Conservation (phyloP, 2,329 filamentous ascomycete genomes). For the Ophiostoma ips region DNA sequence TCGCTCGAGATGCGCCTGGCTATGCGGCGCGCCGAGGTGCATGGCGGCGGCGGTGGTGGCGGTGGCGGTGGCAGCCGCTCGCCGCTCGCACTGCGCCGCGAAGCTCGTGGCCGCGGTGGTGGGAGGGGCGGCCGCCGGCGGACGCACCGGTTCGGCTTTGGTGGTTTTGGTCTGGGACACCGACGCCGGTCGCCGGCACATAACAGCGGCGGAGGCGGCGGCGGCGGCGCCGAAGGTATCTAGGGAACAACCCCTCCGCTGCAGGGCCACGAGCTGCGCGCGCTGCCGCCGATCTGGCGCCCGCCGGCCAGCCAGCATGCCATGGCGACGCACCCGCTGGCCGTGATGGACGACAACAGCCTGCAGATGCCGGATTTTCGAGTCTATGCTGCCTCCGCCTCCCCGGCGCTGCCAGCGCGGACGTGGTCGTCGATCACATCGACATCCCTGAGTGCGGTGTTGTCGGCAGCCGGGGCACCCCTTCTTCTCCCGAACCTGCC, state of each 20-base stretch:
- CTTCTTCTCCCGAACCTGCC: too few relatives aligned
- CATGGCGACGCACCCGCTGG: constrained; percentile 8
- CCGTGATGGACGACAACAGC: background rate
- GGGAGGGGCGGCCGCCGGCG: too few relatives aligned
- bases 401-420: background rate
- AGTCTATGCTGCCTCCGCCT: too few relatives aligned
- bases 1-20: constrained; percentile 5
- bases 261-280: background rate
- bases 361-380: background rate
- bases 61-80: too few relatives aligned
- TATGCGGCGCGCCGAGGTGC: background rate
- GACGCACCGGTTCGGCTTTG: too few relatives aligned
- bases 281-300: constrained; percentile 7
- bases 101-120: background rate
- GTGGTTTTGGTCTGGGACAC: too few relatives aligned
- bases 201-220: background rate
- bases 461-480: background rate
- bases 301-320: constrained; percentile 14
- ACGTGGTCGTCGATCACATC: background rate
- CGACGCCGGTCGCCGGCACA: too few relatives aligned
- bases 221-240: too few relatives aligned
- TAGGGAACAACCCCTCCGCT: background rate
- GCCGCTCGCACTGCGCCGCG: background rate
- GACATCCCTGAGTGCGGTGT: background rate
- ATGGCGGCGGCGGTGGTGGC: background rate